Evolutionary conservation across 331 rosid genomes (phyloP).

Genomic region (Quercus lobata): DNA sequence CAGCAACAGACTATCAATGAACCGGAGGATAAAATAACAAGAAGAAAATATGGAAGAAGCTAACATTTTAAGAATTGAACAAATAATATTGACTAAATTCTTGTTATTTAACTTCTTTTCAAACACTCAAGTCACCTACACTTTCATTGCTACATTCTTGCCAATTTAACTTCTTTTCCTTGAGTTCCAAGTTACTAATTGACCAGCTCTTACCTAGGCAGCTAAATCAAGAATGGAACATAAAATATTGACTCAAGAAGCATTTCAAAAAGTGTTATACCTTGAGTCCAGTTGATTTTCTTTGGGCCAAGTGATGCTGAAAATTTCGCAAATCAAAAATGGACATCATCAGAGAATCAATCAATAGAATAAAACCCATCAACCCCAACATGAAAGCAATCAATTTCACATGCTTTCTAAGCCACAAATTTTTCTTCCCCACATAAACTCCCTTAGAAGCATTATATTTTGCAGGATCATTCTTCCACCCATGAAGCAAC

Average conservation of each 20-base stretch:
- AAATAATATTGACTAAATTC: too few species aligned
- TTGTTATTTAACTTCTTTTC: too few species aligned
- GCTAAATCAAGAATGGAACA: background rate
- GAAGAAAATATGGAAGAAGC: too few species aligned
- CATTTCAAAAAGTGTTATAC: slow-evolving; percentile 26
- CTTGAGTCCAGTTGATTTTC: slow-evolving; percentile 43
- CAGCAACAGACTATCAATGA: background rate
- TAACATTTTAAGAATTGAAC: too few species aligned
- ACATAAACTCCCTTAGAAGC: slow-evolving; percentile 47
- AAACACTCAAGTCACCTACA: background rate
- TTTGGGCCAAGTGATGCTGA: slow-evolving; percentile 34
- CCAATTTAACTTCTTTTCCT: background rate
- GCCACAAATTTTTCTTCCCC: slow-evolving; percentile 58
- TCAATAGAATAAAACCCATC: slow-evolving; percentile 61
- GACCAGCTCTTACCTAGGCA: background rate
- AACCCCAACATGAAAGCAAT: slow-evolving; percentile 52
- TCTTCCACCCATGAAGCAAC: slow-evolving; percentile 49
- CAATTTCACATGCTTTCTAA: slow-evolving; percentile 56
- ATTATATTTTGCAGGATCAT: slow-evolving; percentile 50
- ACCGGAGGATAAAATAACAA: background rate
- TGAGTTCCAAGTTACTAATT: background rate
- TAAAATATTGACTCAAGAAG: background rate
- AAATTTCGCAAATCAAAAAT: slow-evolving; percentile 45
- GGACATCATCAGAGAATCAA: slow-evolving; percentile 71
- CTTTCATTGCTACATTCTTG: background rate